These are phyloP conservation scores for Kwoniella botswanensis DNA, from an alignment of 768 basidiomycete species.

Conservation along the genomic window DNA sequence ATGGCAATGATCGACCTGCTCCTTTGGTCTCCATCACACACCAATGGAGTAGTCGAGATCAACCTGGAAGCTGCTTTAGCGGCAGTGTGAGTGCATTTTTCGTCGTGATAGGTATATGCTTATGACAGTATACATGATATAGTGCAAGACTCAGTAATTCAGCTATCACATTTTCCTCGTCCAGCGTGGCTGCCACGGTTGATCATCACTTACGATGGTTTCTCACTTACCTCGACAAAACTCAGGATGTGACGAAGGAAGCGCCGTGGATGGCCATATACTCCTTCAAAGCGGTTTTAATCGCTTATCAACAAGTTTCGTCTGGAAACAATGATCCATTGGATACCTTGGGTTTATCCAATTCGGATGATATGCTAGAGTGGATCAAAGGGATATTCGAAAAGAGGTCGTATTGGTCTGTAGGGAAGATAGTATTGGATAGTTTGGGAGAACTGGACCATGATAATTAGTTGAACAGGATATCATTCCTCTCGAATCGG, in stretches of 20 bases:
- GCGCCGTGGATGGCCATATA: slow-evolving; percentile 43
- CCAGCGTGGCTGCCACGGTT: slow-evolving; percentile 21
- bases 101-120: too few species aligned
- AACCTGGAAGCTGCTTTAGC: slow-evolving; percentile 44
- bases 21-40: slow-evolving; percentile 42
- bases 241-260: slow-evolving; percentile 15
- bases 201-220: slow-evolving; percentile 38
- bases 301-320: slow-evolving; percentile 37
- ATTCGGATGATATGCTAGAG: slow-evolving; percentile 11
- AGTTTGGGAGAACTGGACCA: slow-evolving; percentile 27
- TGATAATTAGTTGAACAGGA: neutral
- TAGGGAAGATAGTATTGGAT: slow-evolving; percentile 28
- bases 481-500: too few species aligned
- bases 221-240: slow-evolving; percentile 34
- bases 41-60: slow-evolving; percentile 39
- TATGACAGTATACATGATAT: neutral
- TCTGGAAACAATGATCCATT: neutral
- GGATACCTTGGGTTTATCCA: slow-evolving; percentile 3
- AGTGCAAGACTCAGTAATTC: slow-evolving; percentile 11
- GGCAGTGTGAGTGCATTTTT: slow-evolving; percentile 35
- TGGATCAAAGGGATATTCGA: slow-evolving; percentile 35
- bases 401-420: slow-evolving; percentile 22
- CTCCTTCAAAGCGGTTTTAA: slow-evolving; percentile 38
- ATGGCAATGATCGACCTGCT: slow-evolving; percentile 45
- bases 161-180: slow-evolving; percentile 18